Evolutionary conservation across 495 filamentous ascomycete species (phyloP), one percentile per base, ranked within the genome.

Genomic region (Poronia punctata): DNA sequence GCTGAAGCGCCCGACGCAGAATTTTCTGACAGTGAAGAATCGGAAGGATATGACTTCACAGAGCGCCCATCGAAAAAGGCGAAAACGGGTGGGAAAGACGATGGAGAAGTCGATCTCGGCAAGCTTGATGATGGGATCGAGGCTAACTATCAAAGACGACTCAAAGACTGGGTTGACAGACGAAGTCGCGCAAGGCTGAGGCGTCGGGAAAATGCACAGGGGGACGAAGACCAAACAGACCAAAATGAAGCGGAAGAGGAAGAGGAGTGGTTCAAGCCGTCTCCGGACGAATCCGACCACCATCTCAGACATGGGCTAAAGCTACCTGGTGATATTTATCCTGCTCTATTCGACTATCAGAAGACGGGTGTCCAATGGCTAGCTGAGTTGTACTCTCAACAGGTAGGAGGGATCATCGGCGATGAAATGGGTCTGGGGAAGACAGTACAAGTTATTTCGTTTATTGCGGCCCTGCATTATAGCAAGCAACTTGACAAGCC

Each of bases 351-450:
- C 53, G 83, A 90, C 51, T 98, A 97, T 49, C 92, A 98, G 49
- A 93, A 90, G 54, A 93, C 86, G 2, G 86, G 89, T 10, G 88
- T 97, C 2, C 84, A 93, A 54, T 98, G 92, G 92, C 71, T 98
- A n/a, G 88, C 86, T 64, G 88, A 98, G 61, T 66, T 98, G 11
- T 88, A 95, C 57, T 70, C 78, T 28, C 85, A 95, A 57, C 72
- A 83, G 46, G 87, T 94, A 19, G 92, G 92, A 16, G 92, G 92
- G 10, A 98, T 98, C 40, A 74, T 98, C 34, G 92, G 88, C 5
- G 92, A 98, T 50, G 92, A 98, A 67, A 98, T 98, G 92, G 92
- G 92, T 0, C 71, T 97, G 10, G 92, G 92, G 8, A 98, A 98
- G 62, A 98, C 92, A 1, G 69, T 98, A 18, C 90, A 96, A 59